phyloP scores from a whole-genome alignment of 2,329 filamentous ascomycete genomes.

The Claviceps humidiphila region DNA sequence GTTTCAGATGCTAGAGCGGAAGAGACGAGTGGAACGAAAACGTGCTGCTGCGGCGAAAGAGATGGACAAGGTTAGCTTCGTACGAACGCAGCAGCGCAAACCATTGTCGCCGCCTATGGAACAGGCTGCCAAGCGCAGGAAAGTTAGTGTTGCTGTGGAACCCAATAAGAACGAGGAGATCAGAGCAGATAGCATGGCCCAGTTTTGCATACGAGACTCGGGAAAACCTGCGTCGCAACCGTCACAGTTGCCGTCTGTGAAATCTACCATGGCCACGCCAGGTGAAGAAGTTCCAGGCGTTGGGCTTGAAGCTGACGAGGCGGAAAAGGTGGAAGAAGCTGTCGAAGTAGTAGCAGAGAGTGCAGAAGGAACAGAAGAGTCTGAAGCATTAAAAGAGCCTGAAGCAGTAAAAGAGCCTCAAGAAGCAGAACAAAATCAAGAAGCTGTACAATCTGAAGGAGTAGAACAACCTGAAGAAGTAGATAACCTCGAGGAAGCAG shows the following conservation, averaged over 20 bases:
- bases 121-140: constrained; percentile 17
- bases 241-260: constrained; percentile 12
- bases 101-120: constrained; percentile 9
- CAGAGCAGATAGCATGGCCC: background rate
- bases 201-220: constrained; percentile 11
- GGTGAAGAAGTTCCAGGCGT: constrained; percentile 11
- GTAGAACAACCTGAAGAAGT: too few relatives aligned
- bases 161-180: background rate
- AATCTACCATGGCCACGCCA: constrained; percentile 22
- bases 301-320: background rate
- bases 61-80: constrained; percentile 28
- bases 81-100: constrained; percentile 11
- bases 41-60: constrained; percentile 26
- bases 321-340: too few relatives aligned
- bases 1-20: constrained; percentile 20
- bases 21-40: constrained; percentile 23
- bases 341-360: too few relatives aligned
- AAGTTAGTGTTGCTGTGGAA: background rate
- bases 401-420: too few relatives aligned
- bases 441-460: too few relatives aligned
- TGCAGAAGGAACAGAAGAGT: too few relatives aligned
- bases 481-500: too few relatives aligned
- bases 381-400: too few relatives aligned
- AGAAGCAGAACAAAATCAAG: too few relatives aligned
- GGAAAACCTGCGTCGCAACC: constrained; percentile 14